Conservation (phyloP, 1,284 basidiomycete genomes). For the Ceratobasidium sp. region DNA sequence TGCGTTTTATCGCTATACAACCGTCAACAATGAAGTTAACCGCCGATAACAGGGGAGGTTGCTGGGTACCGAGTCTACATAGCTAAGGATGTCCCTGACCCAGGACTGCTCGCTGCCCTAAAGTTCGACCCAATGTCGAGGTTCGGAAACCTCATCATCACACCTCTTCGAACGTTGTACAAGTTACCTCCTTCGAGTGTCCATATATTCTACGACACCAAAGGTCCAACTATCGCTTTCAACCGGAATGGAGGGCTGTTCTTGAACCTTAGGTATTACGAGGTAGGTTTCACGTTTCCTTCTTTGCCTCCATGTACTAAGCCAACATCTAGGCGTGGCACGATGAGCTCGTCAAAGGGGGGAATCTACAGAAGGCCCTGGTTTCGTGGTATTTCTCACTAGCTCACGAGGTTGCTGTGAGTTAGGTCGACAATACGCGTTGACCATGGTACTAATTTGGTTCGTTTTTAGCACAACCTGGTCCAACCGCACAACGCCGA, state of each 20-base stretch:
- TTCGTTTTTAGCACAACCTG: slow-evolving; percentile 53
- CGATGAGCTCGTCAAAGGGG: slow-evolving; percentile 67
- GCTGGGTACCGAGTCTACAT: slow-evolving; percentile 71
- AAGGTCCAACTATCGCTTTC: slow-evolving; percentile 91
- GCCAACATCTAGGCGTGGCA: slow-evolving; percentile 35
- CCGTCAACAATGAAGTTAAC: neutral
- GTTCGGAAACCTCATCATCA: slow-evolving; percentile 74
- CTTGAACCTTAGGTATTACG: slow-evolving; percentile 88
- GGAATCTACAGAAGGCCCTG: slow-evolving; percentile 75
- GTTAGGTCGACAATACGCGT: slow-evolving; percentile 5
- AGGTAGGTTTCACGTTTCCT: slow-evolving; percentile 67
- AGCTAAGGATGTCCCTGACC: slow-evolving; percentile 71
- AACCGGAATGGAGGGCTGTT: slow-evolving; percentile 92
- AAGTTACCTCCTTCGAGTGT: slow-evolving; percentile 76
- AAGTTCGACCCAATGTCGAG: slow-evolving; percentile 72
- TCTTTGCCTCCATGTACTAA: slow-evolving; percentile 29
- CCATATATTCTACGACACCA: slow-evolving; percentile 88
- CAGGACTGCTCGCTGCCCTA: slow-evolving; percentile 58
- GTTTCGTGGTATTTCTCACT: slow-evolving; percentile 92
- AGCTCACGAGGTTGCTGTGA: slow-evolving; percentile 85
- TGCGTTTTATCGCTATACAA: slow-evolving; percentile 53
- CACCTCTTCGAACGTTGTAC: slow-evolving; percentile 70
- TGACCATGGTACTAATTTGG: neutral
- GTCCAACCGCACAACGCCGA: slow-evolving; percentile 53
- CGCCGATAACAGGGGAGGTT: slow-evolving; percentile 39